A percentile compares a stretch with the other conserved stretches of the same genome.
Evolutionary conservation across 164 flowering plant species (phyloP).

Genomic region (Stephania japonica): DNA sequence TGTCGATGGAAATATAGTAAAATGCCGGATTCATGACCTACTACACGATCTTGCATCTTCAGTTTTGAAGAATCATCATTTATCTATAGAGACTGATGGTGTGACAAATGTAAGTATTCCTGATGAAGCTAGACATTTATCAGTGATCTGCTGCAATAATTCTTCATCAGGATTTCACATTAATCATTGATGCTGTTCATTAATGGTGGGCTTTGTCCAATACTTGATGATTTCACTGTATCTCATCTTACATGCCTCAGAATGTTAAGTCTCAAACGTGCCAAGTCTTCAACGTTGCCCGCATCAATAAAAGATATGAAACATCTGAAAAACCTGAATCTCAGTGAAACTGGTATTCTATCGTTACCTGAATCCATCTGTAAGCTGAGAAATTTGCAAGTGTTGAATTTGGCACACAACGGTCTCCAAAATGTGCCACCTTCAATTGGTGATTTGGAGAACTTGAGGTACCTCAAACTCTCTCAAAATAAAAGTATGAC

Average conservation of each 20-base stretch:
- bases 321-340: neutral
- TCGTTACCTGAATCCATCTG: neutral
- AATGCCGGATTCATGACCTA: conserved; percentile 14
- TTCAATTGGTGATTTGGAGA: neutral
- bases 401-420: neutral
- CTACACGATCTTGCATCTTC: conserved; percentile 6
- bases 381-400: no score
- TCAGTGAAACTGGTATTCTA: no score
- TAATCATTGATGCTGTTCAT: no score
- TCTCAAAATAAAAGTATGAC: neutral
- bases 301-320: neutral
- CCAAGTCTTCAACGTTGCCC: neutral
- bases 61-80: neutral
- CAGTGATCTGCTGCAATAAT: no score
- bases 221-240: neutral
- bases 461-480: conserved; percentile 5
- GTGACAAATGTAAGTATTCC: no score
- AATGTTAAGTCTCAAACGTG: neutral
- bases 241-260: neutral
- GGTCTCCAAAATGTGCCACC: neutral
- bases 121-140: no score
- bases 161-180: neutral
- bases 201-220: no score
- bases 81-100: no score
- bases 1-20: neutral